Conservation (phyloP, 768 basidiomycete genomes). For the Mycena vitilis region DNA sequence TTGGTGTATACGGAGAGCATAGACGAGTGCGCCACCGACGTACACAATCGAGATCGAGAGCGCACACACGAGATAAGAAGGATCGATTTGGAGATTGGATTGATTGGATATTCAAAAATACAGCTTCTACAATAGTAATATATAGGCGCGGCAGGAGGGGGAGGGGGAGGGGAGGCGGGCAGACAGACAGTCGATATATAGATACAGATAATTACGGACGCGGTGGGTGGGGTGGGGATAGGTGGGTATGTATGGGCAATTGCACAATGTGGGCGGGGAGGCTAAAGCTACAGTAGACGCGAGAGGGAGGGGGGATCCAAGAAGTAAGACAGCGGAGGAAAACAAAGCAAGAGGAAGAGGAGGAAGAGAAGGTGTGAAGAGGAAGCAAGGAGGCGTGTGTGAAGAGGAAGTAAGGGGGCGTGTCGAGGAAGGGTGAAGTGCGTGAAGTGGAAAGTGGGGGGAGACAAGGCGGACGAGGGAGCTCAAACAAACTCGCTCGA, state of each 20-base stretch:
- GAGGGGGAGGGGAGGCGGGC: not conserved
- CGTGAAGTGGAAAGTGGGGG: too few species aligned
- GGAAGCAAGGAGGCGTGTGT: not conserved
- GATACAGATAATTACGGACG: constrained; percentile 37
- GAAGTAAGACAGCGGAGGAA: constrained; percentile 8
- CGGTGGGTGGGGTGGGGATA: constrained; percentile 10
- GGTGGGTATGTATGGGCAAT: not conserved
- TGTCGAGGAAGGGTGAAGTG: too few species aligned
- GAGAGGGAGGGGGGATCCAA: constrained; percentile 11
- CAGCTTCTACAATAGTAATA: constrained; percentile 30
- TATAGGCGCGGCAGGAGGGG: constrained; percentile 27
- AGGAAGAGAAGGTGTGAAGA: not conserved
- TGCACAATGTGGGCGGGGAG: constrained; percentile 12
- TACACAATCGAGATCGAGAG: too few species aligned
- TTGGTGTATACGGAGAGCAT: too few species aligned
- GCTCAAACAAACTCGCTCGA: constrained; percentile 32
- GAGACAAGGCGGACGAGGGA: not conserved
- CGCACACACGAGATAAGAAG: not conserved
- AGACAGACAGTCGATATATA: constrained; percentile 19
- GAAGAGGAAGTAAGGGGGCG: not conserved
- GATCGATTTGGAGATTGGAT: not conserved
- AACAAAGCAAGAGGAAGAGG: not conserved
- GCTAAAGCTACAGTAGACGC: constrained; percentile 33
- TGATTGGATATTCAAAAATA: constrained; percentile 19
- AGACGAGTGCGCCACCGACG: too few species aligned